Conservation (phyloP, 2,329 filamentous ascomycete genomes). For the Coleophoma cylindrospora region DNA sequence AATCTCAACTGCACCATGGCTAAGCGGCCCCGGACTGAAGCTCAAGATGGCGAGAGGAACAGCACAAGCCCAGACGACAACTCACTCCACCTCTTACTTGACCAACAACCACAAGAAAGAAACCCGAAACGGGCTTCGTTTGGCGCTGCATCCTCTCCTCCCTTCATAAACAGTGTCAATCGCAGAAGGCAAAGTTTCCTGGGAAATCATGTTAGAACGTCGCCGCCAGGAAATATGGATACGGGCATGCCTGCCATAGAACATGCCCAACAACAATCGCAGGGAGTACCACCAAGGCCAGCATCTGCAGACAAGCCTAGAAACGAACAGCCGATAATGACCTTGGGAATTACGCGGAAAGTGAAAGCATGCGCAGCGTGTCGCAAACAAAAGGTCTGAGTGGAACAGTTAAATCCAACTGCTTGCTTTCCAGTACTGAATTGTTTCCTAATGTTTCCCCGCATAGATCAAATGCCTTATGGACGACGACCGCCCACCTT, state of each 20-base stretch:
- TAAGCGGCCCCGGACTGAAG: background rate
- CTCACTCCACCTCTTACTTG: background rate
- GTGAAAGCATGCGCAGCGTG: constrained; percentile 46
- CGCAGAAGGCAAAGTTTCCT: background rate
- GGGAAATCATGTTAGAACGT: background rate
- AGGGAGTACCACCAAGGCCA: background rate
- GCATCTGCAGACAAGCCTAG: background rate
- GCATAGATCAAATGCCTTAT: constrained; percentile 40
- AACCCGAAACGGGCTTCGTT: background rate
- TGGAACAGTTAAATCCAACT: background rate
- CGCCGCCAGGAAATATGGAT: background rate
- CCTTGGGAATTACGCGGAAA: constrained; percentile 31
- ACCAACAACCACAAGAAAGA: background rate
- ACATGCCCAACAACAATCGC: background rate
- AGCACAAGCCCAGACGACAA: background rate
- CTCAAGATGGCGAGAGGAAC: background rate
- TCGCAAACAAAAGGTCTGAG: constrained; percentile 43
- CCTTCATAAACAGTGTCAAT: background rate
- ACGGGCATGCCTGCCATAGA: background rate
- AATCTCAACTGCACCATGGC: background rate
- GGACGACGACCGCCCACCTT: constrained; percentile 39
- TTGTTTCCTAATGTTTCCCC: background rate
- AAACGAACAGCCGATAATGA: background rate
- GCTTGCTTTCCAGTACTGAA: background rate
- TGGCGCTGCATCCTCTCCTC: background rate